Conservation (phyloP, 202 grass and related monocot species). For the Tripidium arundinaceum region DNA sequence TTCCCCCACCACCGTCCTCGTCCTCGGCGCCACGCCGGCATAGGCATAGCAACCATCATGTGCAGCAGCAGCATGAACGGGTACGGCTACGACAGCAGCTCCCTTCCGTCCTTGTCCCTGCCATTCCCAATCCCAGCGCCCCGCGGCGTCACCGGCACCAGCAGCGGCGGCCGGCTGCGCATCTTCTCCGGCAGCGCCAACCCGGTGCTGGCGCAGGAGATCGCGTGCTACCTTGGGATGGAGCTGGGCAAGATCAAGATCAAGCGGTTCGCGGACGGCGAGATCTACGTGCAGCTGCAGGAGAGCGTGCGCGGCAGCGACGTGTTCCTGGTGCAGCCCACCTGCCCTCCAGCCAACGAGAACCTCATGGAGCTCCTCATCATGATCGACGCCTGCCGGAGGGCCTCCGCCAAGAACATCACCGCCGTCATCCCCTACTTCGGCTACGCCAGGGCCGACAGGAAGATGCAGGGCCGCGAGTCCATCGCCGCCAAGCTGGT, state of each 20-base stretch:
- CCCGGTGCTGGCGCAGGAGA: slow-evolving; percentile 70
- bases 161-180: slow-evolving; percentile 33
- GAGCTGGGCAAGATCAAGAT: slow-evolving; percentile 71
- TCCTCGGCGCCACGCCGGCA: not conserved
- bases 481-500: slow-evolving; percentile 92
- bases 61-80: not conserved
- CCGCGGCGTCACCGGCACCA: not conserved
- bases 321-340: slow-evolving; percentile 85
- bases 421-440: slow-evolving; percentile 92
- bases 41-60: not conserved
- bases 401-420: slow-evolving; percentile 88
- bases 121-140: not conserved
- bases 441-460: slow-evolving; percentile 84
- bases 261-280: slow-evolving; percentile 80
- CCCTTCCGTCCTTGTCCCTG: not conserved
- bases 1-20: not conserved
- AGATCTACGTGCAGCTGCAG: slow-evolving; percentile 91
- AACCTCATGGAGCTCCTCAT: slow-evolving; percentile 93
- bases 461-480: slow-evolving; percentile 79
- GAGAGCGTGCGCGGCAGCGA: slow-evolving; percentile 84
- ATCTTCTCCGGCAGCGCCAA: slow-evolving; percentile 91
- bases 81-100: not conserved
- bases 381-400: slow-evolving; percentile 83
- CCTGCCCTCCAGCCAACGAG: slow-evolving; percentile 86
- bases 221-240: slow-evolving; percentile 67